These are phyloP conservation scores for Phialophora expanda DNA, from an alignment of 2,329 filamentous ascomycete species.

Conservation along the genomic window DNA sequence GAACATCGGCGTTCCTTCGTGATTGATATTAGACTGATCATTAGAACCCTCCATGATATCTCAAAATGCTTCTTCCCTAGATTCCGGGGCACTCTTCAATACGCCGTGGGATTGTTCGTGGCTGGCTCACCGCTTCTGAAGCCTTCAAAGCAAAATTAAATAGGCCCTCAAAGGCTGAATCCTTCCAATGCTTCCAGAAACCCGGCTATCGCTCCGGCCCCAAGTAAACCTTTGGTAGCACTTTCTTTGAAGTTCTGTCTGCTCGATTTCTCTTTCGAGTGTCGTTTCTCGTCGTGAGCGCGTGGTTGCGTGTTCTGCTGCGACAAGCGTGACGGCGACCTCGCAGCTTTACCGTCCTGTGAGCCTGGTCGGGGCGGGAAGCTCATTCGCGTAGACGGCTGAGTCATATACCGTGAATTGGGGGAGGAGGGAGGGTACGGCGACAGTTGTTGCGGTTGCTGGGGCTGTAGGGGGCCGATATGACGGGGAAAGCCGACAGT, in stretches of 20 bases:
- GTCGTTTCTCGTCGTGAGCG: conserved; percentile 30
- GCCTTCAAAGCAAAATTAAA: not conserved
- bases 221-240: conserved; percentile 46
- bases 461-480: conserved; percentile 13
- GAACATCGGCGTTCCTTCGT: not conserved
- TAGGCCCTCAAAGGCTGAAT: conserved; percentile 38
- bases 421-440: conserved; percentile 2
- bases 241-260: conserved; percentile 44
- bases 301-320: conserved; percentile 26
- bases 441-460: conserved; percentile 12
- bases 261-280: conserved; percentile 32
- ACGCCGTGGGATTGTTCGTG: conserved; percentile 15
- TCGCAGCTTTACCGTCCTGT: conserved; percentile 36
- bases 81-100: not conserved
- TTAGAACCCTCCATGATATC: not conserved
- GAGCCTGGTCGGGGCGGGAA: conserved; percentile 33
- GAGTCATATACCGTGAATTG: conserved; percentile 27
- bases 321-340: conserved; percentile 37
- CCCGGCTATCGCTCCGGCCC: conserved; percentile 47
- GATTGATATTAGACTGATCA: not conserved
- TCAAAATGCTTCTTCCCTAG: not conserved
- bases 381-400: conserved; percentile 22
- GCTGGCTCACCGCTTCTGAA: conserved; percentile 21
- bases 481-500: conserved; percentile 27
- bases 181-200: conserved; percentile 50